These are phyloP conservation scores for Penicillium coffeae DNA, from an alignment of 495 filamentous ascomycete species.

Conservation along the genomic window DNA sequence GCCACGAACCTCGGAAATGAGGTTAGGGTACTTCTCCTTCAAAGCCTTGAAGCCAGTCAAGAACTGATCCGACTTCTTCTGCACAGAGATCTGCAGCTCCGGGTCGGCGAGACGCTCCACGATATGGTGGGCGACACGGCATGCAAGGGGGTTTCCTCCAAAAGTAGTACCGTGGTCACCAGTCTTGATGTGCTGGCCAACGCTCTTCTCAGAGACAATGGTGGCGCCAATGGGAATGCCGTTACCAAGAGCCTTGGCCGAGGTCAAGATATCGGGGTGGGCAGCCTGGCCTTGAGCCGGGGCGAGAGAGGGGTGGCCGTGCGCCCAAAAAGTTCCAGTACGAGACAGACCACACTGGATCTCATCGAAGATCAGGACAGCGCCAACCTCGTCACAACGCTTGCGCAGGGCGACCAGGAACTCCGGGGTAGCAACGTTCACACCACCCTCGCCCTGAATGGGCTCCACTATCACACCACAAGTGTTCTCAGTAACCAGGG, in stretches of 20 bases:
- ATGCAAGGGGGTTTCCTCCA: conserved; percentile 89
- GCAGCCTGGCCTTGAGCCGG: conserved; percentile 52
- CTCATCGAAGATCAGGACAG: conserved; percentile 90
- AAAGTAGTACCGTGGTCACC: conserved; percentile 98
- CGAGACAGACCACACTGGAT: conserved; percentile 91
- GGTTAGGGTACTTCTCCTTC: conserved; percentile 61
- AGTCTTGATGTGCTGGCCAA: conserved; percentile 77
- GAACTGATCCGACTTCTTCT: conserved; percentile 63
- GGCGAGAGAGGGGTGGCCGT: conserved; percentile 57
- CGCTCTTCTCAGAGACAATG: conserved; percentile 67
- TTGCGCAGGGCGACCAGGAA: conserved; percentile 75
- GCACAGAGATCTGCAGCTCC: conserved; percentile 60
- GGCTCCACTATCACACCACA: conserved; percentile 97
- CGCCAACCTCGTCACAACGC: conserved; percentile 82
- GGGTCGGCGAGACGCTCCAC: conserved; percentile 66
- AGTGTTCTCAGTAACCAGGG: conserved; percentile 75
- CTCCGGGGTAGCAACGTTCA: conserved; percentile 74
- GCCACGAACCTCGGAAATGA: conserved; percentile 76
- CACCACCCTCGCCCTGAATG: conserved; percentile 95
- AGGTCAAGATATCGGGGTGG: conserved; percentile 91
- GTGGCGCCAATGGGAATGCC: conserved; percentile 93
- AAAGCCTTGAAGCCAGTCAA: conserved; percentile 58
- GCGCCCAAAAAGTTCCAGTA: conserved; percentile 88
- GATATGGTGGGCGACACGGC: conserved; percentile 78
- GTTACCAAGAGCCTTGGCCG: conserved; percentile 93